Conservation (phyloP, 2,329 filamentous ascomycete genomes). For the Calonectria fujianensis region DNA sequence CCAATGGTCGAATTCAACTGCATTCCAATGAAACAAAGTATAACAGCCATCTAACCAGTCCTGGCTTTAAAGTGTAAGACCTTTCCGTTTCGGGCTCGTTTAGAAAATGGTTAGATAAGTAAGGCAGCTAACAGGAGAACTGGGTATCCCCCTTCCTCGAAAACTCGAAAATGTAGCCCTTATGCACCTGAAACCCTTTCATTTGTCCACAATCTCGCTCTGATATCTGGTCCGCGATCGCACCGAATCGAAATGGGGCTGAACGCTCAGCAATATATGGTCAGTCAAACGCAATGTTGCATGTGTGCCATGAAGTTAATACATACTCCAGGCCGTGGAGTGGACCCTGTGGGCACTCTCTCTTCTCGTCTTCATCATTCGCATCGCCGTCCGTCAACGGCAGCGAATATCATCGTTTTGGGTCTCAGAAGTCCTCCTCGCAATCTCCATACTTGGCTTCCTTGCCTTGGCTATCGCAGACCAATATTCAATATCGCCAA, state of each 20-base stretch:
- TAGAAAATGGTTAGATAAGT: neutral
- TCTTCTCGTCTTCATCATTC: neutral
- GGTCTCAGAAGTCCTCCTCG: neutral
- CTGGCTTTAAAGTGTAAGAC: neutral
- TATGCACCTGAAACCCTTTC: neutral
- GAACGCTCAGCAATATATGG: neutral
- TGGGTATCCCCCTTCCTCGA: neutral
- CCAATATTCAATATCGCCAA: neutral
- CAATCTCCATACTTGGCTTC: neutral
- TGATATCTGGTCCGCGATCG: neutral
- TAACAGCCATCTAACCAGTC: neutral
- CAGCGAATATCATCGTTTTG: constrained; percentile 3
- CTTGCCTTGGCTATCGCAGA: neutral
- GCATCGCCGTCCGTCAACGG: neutral
- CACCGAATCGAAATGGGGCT: neutral
- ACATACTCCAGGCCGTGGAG: neutral
- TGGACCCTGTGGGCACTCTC: neutral
- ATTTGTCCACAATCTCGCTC: neutral
- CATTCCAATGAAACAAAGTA: neutral
- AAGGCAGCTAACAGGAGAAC: too few relatives aligned
- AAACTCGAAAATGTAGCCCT: too few relatives aligned
- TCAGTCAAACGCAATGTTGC: neutral
- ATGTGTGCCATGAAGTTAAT: neutral
- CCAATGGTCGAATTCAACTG: too few relatives aligned
- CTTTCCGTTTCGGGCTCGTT: neutral